These are phyloP conservation scores for Crithidia mellificae DNA, from an alignment of 208 protist species.

Conservation along the genomic window DNA sequence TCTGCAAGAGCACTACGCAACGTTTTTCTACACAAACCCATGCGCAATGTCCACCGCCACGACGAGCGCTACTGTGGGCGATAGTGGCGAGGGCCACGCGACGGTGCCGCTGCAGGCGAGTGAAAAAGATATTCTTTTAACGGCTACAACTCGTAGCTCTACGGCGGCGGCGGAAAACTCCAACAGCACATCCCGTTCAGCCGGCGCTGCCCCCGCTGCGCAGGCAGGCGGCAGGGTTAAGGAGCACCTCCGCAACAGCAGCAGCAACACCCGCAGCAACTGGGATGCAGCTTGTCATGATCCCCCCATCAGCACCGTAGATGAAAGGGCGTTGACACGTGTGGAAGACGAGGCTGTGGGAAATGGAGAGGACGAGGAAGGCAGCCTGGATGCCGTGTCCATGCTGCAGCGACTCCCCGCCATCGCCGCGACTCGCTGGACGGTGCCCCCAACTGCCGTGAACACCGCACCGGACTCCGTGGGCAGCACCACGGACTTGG, in stretches of 20 bases:
- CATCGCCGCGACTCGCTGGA: slow-evolving; percentile 29
- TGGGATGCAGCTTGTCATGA: too few relatives aligned
- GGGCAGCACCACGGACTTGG: background rate
- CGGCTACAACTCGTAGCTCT: background rate
- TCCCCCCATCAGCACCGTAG: too few relatives aligned
- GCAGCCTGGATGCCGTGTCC: slow-evolving; percentile 39
- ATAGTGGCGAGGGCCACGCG: background rate
- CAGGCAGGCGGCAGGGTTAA: background rate
- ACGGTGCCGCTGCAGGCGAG: too few relatives aligned
- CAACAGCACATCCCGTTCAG: slow-evolving; percentile 5
- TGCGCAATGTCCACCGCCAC: too few relatives aligned
- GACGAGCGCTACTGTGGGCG: too few relatives aligned
- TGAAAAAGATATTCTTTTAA: too few relatives aligned
- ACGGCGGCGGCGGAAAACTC: slow-evolving; percentile 4
- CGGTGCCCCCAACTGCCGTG: slow-evolving; percentile 1
- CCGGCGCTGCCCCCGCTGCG: background rate
- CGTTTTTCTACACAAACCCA: slow-evolving; percentile 35
- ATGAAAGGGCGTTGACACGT: too few relatives aligned
- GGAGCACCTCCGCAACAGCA: slow-evolving; percentile 20
- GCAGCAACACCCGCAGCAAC: slow-evolving; percentile 19
- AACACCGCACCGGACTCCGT: background rate
- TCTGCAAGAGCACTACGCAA: slow-evolving; percentile 34
- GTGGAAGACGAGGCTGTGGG: background rate
- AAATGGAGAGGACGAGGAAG: background rate
- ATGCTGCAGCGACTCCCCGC: slow-evolving; percentile 46